A percentile compares a stretch with the other conserved stretches of the same genome.
phyloP scores from a whole-genome alignment of 331 rosid species.

The Malus hybrid region DNA sequence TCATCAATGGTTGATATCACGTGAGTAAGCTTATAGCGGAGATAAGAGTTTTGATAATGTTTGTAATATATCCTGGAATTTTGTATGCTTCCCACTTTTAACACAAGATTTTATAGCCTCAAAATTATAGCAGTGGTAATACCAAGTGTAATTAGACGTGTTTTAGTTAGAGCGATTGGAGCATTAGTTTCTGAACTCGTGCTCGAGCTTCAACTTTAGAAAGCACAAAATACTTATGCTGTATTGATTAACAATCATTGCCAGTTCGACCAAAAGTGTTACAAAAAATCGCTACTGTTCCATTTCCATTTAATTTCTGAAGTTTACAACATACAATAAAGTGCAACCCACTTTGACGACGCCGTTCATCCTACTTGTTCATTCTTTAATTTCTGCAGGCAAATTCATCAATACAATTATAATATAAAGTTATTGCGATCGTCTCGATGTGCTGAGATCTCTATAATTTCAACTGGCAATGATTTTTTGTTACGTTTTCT shows the following conservation, averaged over 20 bases:
- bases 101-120: constrained; percentile 5
- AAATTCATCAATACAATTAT: neutral
- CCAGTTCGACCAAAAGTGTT: too few species aligned
- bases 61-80: constrained; percentile 8
- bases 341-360: neutral
- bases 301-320: too few species aligned
- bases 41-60: constrained; percentile 1
- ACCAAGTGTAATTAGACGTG: neutral
- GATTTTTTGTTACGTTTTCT: neutral
- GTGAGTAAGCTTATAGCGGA: neutral
- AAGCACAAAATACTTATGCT: too few species aligned
- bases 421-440: neutral
- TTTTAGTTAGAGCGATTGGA: neutral
- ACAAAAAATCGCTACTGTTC: too few species aligned
- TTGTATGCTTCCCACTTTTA: neutral
- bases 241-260: too few species aligned
- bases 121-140: neutral
- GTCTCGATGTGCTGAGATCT: neutral
- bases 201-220: neutral
- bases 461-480: neutral
- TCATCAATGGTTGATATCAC: neutral
- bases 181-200: neutral
- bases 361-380: neutral
- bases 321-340: too few species aligned
- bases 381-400: neutral